A percentile compares a stretch with the other conserved stretches of the same genome.
These are phyloP conservation scores for Phylloporus rhodoxanthus DNA, from an alignment of 768 basidiomycete genomes.

Conservation along the genomic window DNA sequence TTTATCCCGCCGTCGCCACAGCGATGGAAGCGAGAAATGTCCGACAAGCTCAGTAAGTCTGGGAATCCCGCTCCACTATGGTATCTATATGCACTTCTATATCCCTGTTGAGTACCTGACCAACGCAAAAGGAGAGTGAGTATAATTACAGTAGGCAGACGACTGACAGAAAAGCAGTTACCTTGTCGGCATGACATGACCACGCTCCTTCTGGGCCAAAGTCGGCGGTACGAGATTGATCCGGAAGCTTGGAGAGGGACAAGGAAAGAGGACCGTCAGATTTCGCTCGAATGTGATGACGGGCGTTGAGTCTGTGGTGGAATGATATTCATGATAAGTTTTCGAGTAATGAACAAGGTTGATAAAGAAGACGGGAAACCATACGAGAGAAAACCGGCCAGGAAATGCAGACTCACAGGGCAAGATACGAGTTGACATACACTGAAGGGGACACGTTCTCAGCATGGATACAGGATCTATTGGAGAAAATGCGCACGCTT, in stretches of 20 bases:
- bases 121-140: not conserved
- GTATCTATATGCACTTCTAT: constrained; percentile 12
- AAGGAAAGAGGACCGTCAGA: constrained; percentile 35
- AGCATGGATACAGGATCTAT: not conserved
- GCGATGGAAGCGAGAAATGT: no score
- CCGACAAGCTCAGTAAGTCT: no score
- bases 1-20: no score
- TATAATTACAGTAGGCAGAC: not conserved
- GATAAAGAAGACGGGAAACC: no score
- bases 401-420: constrained; percentile 26
- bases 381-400: no score
- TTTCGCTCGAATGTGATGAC: constrained; percentile 32
- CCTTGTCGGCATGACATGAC: constrained; percentile 5
- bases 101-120: not conserved
- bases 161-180: not conserved
- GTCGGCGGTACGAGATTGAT: not conserved
- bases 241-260: constrained; percentile 35
- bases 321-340: not conserved
- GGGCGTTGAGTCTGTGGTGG: constrained; percentile 39
- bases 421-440: constrained; percentile 51
- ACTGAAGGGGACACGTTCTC: constrained; percentile 28
- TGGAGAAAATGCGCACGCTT: constrained; percentile 37
- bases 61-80: constrained; percentile 9
- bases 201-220: not conserved
- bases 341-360: no score